Evolutionary conservation across 2,329 filamentous ascomycete genomes (phyloP).

Genomic region (Pseudogymnoascus sp.): DNA sequence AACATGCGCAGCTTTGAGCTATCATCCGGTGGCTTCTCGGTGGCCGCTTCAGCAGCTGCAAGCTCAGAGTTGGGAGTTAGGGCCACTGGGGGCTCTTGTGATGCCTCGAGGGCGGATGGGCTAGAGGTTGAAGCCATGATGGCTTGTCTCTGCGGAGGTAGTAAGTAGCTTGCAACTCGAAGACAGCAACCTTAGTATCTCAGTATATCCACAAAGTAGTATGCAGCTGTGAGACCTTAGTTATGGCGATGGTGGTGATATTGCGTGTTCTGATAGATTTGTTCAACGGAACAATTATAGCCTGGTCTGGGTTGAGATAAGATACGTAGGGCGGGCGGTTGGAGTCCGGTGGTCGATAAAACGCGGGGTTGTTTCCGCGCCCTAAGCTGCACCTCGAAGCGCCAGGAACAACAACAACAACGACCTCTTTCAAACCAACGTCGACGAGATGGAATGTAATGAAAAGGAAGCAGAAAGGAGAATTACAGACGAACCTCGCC

Average conservation of each 20-base stretch:
- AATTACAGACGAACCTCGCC: background rate
- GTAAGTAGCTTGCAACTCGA: background rate
- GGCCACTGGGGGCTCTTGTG: background rate
- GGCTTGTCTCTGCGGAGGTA: background rate
- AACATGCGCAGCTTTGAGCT: slow-evolving; percentile 85
- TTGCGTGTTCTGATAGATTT: slow-evolving; percentile 3
- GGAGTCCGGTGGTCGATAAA: background rate
- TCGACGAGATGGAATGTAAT: background rate
- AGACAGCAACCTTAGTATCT: background rate
- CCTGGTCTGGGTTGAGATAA: slow-evolving; percentile 2
- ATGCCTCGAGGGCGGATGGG: background rate
- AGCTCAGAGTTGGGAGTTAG: background rate
- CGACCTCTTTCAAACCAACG: background rate
- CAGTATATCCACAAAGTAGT: background rate
- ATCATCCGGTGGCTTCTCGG: slow-evolving; percentile 60
- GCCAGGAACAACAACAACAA: background rate
- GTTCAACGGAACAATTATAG: background rate
- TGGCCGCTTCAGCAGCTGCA: slow-evolving; percentile 8
- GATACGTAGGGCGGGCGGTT: background rate
- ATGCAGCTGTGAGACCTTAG: background rate
- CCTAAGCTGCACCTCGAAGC: background rate
- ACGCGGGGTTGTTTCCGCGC: background rate
- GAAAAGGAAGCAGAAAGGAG: background rate
- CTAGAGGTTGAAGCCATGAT: background rate
- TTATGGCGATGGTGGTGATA: background rate